Evolutionary conservation across 139 green algal genomes (phyloP), one percentile per base, ranked within the genome.

Genomic region (Yamagishiella unicocca): DNA sequence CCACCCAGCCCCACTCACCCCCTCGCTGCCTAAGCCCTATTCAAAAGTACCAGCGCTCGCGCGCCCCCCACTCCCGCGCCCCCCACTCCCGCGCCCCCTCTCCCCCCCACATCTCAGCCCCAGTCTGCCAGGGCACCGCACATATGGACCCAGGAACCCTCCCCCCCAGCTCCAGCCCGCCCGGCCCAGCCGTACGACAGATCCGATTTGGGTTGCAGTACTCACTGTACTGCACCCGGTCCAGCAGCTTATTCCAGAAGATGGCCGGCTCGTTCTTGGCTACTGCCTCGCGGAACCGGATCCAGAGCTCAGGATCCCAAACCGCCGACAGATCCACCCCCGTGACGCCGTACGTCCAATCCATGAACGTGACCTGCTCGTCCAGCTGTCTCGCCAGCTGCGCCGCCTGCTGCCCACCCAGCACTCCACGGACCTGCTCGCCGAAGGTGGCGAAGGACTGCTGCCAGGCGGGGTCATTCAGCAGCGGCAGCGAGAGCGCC

Each of bases 291-390:
- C 89, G 88, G 72, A 95, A 93, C 27, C 83, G 77, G 19, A 93
- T 35, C 90, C 89, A 94, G 43, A 95, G 83, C 78, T 95, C 92
- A 2, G 92, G 89, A 42, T 95, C 92, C 92, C 92, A 95, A 38
- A 93, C 83, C 35, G 92, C 88, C 0, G 70, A 86, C 12, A 95
- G 77, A 62, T 95, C 92, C 0, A 95, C 21, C 1, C 92, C 92
- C 6, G 87, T 91, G 1, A 62, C 29, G 0, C 58, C 37, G 46
- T 83, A 92, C 27, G 88, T 92, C 90, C 92, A 93, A 66, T 95
- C 92, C 92, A 95, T 95, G 89, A 85, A 95, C 7, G 84, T 91
- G 25, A 91, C 9, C 2, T 77, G 72, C 45, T 93, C 73, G 74
- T 91, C 90, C 79, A 91, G 3, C 43, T 61, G 29, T 27, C 38